Evolutionary conservation across 305 asterid genomes (phyloP), one percentile per base, ranked within the genome.

Genomic region (Fraxinus greggii): DNA sequence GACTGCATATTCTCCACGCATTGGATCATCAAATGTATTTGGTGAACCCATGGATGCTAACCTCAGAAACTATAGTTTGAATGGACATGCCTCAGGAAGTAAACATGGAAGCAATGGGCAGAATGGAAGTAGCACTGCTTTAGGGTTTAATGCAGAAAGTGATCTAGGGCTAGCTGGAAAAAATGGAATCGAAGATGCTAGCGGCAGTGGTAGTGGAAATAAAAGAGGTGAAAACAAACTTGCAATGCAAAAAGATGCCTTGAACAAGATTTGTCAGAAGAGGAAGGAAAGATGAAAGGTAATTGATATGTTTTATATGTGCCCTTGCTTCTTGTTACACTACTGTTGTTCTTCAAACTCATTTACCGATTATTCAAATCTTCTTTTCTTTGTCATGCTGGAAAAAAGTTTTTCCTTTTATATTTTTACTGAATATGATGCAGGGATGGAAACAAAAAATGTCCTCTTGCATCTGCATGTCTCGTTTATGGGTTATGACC

Each of bases 71-170:
- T 82, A 78, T 75, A 86, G 92, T 87, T 78, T 91, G 81, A 91
- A 92, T 79, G 88, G 88, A 89, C 90, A 94, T 84, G 88, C 90
- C 80, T 91, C 93, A 0, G 93, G 97, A 78, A 91, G 98, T 89
- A 91, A 93, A 76, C 90, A 82, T 85, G 92, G 90, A 76, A 93
- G 94, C 84, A 88, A 85, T 83, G 92, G 87, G 61, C 95, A 82
- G 70, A 89, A 87, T 48, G 94, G 90, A 79, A 84, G 91, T 89
- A 86, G 89, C 86, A 84, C 86, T 67, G 87, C 89, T 77, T 80
- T 54, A 51, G 88, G 86, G 40, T 85, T 85, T 78, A 88, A 90
- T 81, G 92, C 86, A 77, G 94, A 89, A 83, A 87, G 91, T 86
- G 93, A 86, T 84, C 78, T 77, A 12, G 91, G 90, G 83, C 87